Base-by-base conservation (phyloP, 73 alveolate genomes). In the Paramecium primaurelia region DNA sequence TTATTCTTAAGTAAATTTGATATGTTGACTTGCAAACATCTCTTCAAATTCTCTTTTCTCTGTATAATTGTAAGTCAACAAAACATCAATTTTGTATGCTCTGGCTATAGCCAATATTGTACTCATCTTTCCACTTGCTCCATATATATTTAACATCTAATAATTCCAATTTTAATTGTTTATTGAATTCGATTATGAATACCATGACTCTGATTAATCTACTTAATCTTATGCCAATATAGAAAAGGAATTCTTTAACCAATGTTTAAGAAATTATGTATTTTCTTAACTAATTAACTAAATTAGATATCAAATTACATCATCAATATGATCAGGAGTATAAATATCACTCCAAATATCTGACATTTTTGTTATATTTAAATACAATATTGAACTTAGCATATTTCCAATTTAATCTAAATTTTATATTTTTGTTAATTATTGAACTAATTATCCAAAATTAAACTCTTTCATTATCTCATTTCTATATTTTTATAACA, bases 1-100 rank as follows among this genome's bases (percentile, higher is more conserved):
- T 12, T 80, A 20, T 54, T 54, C 69, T 54, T 54, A 54, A 54
- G 28, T 64, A 80, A 80, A 45, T 12, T 80, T 45, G 10, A 49
- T 80, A 16, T 80, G 47, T 25, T 80, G 34, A 44, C 91, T 45
- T 47, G 47, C 49, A 80, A 80, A 80, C 73, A 80, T 32, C 58
- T 80, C 91, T 25, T 80, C 91, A 18, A 80, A 80, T 25, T 40
- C 71, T 37, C 58, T 40, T 36, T 80, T 42, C 38, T 80, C 77
- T 14, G 91, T 80, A 8, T 49, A 45, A 44, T 49, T 36, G 49
- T 18, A 45, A 3, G 91, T 80, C 75, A 44, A 80, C 3, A 80
- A 3, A 8, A 47, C 73, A 26, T 80, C 91, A 20, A 80, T 80
- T 26, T 80, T 42, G 18, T 80, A 44, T 38, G 47, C 18, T 25